These are phyloP conservation scores for Pseudovirgaria hyperparasitica DNA, from an alignment of 2,329 filamentous ascomycete species.

Conservation along the genomic window DNA sequence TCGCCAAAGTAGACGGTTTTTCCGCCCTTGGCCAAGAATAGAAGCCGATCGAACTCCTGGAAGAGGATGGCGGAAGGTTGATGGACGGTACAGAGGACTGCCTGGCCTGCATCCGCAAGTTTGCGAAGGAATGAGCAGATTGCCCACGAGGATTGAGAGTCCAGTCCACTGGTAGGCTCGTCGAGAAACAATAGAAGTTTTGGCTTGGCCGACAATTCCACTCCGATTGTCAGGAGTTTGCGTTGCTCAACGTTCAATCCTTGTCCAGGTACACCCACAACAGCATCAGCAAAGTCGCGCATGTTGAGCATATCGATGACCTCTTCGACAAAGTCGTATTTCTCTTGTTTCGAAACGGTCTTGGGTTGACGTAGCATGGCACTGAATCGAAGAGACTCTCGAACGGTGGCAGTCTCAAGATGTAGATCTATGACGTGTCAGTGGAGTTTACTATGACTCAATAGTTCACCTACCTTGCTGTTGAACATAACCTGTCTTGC, in stretches of 20 bases:
- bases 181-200: constrained; percentile 50
- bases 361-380: constrained; percentile 36
- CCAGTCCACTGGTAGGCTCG: constrained; percentile 47
- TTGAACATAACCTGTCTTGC: constrained; percentile 26
- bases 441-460: background rate
- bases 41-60: constrained; percentile 31
- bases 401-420: constrained; percentile 24
- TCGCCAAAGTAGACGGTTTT: constrained; percentile 36
- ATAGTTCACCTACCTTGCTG: constrained; percentile 16
- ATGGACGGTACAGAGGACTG: constrained; percentile 35
- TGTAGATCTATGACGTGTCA: constrained; percentile 17
- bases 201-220: constrained; percentile 59
- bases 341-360: constrained; percentile 41
- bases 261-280: constrained; percentile 50
- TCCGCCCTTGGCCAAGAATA: constrained; percentile 31
- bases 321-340: constrained; percentile 49
- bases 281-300: constrained; percentile 52
- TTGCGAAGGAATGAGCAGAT: constrained; percentile 51
- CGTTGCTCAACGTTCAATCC: constrained; percentile 57
- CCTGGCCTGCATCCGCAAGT: constrained; percentile 37
- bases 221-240: constrained; percentile 59
- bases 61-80: constrained; percentile 33
- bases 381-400: constrained; percentile 22
- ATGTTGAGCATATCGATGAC: constrained; percentile 56
- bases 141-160: constrained; percentile 48